phyloP scores from a whole-genome alignment of 176 grass and related monocot genomes.

The Aegilops bicornis region DNA sequence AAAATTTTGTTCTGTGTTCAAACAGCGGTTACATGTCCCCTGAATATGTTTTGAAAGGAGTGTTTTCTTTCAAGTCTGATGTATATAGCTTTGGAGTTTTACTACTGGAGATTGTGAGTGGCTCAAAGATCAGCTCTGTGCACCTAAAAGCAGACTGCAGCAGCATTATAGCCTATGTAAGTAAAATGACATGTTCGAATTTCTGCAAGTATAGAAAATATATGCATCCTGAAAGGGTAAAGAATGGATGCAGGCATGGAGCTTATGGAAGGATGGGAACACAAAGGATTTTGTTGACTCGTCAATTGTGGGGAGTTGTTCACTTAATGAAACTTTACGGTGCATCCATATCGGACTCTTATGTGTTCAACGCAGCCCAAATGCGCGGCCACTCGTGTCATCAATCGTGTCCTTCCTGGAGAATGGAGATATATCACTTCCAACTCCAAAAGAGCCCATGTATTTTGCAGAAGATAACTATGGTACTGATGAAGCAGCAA shows the following conservation, averaged over 20 bases:
- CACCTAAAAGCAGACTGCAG: background rate
- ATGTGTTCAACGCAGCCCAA: conserved; percentile 35
- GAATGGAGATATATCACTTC: conserved; percentile 10
- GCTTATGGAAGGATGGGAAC: conserved; percentile 31
- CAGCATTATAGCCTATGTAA: conserved; percentile 42
- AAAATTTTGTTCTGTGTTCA: background rate
- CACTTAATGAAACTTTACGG: background rate
- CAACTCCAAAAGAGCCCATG: conserved; percentile 24
- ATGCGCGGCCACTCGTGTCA: conserved; percentile 32
- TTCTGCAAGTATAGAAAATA: background rate
- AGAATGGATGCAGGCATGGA: conserved; percentile 38
- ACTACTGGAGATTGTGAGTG: conserved; percentile 41
- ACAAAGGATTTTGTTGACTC: conserved; percentile 26
- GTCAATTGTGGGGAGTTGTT: background rate
- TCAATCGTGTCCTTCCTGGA: conserved; percentile 21
- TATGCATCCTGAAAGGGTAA: background rate
- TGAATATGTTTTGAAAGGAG: conserved; percentile 53
- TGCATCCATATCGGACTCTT: conserved; percentile 35
- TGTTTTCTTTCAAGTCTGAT: conserved; percentile 50
- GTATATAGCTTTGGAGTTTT: conserved; percentile 49
- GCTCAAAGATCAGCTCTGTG: conserved; percentile 30
- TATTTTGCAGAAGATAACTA: conserved; percentile 12
- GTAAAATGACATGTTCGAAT: background rate
- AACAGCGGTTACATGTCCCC: conserved; percentile 51
- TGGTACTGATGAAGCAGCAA: background rate